Base-by-base conservation (phyloP, 148 eudicot species). In the Tetragonia tetragonoides region DNA sequence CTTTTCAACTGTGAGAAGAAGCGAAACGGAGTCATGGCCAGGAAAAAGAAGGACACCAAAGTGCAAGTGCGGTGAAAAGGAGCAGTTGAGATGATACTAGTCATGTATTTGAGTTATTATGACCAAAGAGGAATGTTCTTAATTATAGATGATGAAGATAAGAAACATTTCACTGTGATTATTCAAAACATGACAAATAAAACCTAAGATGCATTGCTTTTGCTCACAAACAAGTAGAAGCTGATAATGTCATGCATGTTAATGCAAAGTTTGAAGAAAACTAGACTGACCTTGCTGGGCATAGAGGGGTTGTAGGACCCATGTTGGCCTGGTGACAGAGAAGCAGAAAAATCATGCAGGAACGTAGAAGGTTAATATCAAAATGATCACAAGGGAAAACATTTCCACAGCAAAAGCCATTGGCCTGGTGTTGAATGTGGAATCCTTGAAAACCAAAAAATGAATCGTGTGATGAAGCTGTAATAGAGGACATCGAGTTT, bases 291-390 rank as follows among this genome's bases (percentile, higher is more conserved):
- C 21, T 86, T 93, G 79, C 81, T 93, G 49, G 94, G 89, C 1
- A 87, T 93, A 73, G 89, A 85, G 64, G 98, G 97, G 66, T 73
- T 76, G 81, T 75, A 83, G 81, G 89, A 87, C 59, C 87, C 85
- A 37, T 87, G 90, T 51, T 81, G 86, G 16, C 86, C 86, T 69
- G 85, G 86, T 41, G 88, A 85, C 23, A 71, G 23, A 75, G 81
- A 61, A 67, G 86, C 90, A 18, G 86, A 81, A 41, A 61, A 79
- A 24, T 70, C 81, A 59, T 87, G 90, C 70, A 81, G 70, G 34
- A 66, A 72, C 44, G 88, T 88, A 8, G 88, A 84, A 77, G 88
- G 88, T 86, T 24, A 42, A 79, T 78, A 83, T 87, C 63, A 85
- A 77, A 66, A 87, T 87, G 86, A 77, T 87, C 75, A 87, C 87